A percentile compares a stretch with the other conserved stretches of the same genome.
These are phyloP conservation scores for Calvatia gigantea DNA, from an alignment of 768 basidiomycete genomes.

Conservation along the genomic window DNA sequence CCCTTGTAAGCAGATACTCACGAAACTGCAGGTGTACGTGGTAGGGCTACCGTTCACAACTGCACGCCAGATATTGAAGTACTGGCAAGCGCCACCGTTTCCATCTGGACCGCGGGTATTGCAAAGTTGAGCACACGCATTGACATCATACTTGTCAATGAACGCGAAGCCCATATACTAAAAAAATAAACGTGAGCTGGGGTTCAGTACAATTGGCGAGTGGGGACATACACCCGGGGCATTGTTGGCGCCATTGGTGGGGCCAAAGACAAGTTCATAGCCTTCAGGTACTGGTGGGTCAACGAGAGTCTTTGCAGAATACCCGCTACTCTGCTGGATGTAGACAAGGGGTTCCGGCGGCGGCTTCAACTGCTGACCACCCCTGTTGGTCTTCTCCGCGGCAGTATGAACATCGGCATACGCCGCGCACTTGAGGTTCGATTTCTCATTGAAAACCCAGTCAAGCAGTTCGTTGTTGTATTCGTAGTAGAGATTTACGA, in stretches of 20 bases:
- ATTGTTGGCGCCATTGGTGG: constrained; percentile 43
- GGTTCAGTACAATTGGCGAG: not conserved
- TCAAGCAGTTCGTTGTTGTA: constrained; percentile 41
- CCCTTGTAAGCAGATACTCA: constrained; percentile 17
- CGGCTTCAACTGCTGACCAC: constrained; percentile 37
- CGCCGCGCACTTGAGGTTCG: constrained; percentile 45
- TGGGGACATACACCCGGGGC: constrained; percentile 35
- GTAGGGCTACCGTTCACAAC: constrained; percentile 42
- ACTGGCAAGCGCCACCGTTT: constrained; percentile 42
- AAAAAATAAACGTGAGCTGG: not conserved
- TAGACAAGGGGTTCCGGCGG: constrained; percentile 33
- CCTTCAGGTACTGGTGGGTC: constrained; percentile 39
- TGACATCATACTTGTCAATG: constrained; percentile 43
- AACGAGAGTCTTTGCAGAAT: constrained; percentile 30
- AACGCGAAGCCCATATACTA: constrained; percentile 53
- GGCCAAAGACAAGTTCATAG: constrained; percentile 44
- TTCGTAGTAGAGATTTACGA: constrained; percentile 49
- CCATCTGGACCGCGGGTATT: constrained; percentile 39
- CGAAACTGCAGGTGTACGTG: constrained; percentile 48
- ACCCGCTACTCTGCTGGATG: constrained; percentile 43
- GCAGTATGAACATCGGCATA: constrained; percentile 42
- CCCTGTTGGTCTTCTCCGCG: constrained; percentile 41
- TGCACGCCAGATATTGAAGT: constrained; percentile 54
- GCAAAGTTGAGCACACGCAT: constrained; percentile 41
- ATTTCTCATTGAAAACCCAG: constrained; percentile 32